Conservation (phyloP, 306 rosid genomes). For the Nissolia schottii region DNA sequence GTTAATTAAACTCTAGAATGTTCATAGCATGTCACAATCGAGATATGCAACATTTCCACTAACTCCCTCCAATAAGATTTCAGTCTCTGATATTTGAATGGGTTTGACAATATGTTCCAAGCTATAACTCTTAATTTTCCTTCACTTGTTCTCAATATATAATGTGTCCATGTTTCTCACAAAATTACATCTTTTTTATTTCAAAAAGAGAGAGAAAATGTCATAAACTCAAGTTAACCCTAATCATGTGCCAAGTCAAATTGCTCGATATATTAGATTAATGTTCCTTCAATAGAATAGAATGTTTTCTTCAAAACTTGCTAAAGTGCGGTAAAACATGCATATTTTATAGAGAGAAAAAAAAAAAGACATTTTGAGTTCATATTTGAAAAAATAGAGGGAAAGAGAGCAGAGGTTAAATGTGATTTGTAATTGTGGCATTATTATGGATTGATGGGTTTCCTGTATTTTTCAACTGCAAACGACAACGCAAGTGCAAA, state of each 20-base stretch:
- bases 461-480: background rate
- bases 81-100: background rate
- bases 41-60: background rate
- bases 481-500: background rate
- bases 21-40: background rate
- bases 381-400: too few relatives aligned
- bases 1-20: background rate
- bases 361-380: too few relatives aligned
- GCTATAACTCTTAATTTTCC: too few relatives aligned
- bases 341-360: background rate
- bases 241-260: too few relatives aligned
- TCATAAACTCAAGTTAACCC: too few relatives aligned
- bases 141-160: background rate
- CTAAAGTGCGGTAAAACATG: too few relatives aligned
- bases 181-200: too few relatives aligned
- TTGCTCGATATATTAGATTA: too few relatives aligned
- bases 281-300: too few relatives aligned
- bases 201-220: too few relatives aligned
- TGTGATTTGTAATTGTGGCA: background rate
- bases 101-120: background rate
- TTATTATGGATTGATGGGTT: background rate
- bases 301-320: too few relatives aligned
- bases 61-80: background rate
- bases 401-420: background rate
- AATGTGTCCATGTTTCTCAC: too few relatives aligned